Evolutionary conservation across 2,329 filamentous ascomycete genomes (phyloP), one percentile per base, ranked within the genome.

Genomic region (Alternaria brassicicola): DNA sequence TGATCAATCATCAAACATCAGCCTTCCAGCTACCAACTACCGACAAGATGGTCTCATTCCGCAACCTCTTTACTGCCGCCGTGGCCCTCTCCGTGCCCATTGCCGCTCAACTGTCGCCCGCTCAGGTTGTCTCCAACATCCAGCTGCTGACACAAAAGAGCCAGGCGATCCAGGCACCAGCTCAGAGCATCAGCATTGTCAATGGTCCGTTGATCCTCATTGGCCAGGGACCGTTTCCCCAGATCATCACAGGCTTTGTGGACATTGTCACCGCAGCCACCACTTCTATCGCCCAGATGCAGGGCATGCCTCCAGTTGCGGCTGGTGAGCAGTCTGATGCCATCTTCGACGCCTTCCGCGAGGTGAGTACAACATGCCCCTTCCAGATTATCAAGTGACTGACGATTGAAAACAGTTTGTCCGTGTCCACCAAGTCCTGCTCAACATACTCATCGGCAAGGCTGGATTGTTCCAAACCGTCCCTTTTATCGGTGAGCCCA

Each of bases 371-470:
- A 0, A 30, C 7, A 3, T 15, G 15, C 4, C 5, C n/a, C 23
- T 12, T 2, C 4, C 5, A 6, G 12, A 10, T 2, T 13, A 17
- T 2, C 10, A 6, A 1, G 9, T 13, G 13, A 36, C 33, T 55
- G 21, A 63, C 21, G 8, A 26, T 7, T 1, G 4, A 13, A 23
- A 28, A 23, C 2, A 67, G 63, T 67, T 67, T 36, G 64, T 65
- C 13, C 61, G 61, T 12, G 61, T 62, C 21, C 63, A 67, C 33
- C 62, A 67, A 6, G 48, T 7, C 9, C 56, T 67, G n/a, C 43
- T 67, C 15, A 65, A 67, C 54, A 62, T 62, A 15, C 50, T 67
- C 21, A 65, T 64, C 26, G 61, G 61, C 13, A 67, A 67, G 46
- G 53, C 64, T 26, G 61, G 59, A 2, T 30, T 67, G 3, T 59